Evolutionary conservation across 108 stramenopile genomes (phyloP).

Genomic region (Cylindrotheca closterium): DNA sequence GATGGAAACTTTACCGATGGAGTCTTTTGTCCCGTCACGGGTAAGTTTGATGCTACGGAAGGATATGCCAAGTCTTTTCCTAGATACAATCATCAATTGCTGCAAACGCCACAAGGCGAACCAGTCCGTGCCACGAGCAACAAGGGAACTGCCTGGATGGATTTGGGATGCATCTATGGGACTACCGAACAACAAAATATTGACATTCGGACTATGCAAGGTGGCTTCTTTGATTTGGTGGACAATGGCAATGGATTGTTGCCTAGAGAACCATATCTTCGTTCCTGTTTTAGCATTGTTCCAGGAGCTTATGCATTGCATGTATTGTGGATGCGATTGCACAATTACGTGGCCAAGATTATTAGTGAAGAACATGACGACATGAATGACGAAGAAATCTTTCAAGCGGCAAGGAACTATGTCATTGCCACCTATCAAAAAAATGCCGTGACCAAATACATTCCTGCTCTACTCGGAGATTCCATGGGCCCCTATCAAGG

Average conservation of each 20-base stretch:
- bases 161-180: too few relatives aligned
- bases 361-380: not conserved
- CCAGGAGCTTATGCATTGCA: constrained; percentile 1
- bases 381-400: constrained; percentile 8
- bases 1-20: not conserved
- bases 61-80: too few relatives aligned
- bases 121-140: too few relatives aligned
- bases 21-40: not conserved
- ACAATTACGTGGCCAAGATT: constrained; percentile 9
- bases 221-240: too few relatives aligned
- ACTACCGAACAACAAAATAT: too few relatives aligned
- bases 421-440: constrained; percentile 6
- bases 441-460: constrained; percentile 2
- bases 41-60: not conserved
- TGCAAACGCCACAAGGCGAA: too few relatives aligned
- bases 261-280: too few relatives aligned
- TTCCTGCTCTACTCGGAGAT: constrained; percentile 11
- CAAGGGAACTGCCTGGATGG: too few relatives aligned
- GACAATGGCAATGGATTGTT: too few relatives aligned
- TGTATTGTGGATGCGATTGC: not conserved
- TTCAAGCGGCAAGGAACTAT: not conserved
- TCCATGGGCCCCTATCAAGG: constrained; percentile 10
- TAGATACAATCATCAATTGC: too few relatives aligned
- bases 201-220: too few relatives aligned
- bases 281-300: not conserved